These are phyloP conservation scores for Glycyrrhiza uralensis DNA, from an alignment of 306 rosid genomes.

Conservation along the genomic window DNA sequence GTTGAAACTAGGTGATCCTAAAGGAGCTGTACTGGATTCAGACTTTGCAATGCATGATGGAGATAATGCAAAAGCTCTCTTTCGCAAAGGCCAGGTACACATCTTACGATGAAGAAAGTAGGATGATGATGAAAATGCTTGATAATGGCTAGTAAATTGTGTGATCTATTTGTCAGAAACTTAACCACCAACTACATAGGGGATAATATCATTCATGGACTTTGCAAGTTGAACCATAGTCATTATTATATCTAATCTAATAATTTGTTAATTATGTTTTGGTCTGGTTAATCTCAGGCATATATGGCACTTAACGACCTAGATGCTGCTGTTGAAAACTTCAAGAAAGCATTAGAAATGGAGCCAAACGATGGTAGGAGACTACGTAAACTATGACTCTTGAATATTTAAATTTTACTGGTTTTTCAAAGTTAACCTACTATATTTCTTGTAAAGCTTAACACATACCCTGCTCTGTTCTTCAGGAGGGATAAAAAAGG, in stretches of 20 bases:
- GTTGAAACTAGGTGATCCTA: slow-evolving; percentile 47
- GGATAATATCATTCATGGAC: neutral
- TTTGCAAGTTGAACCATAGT: slow-evolving; percentile 10
- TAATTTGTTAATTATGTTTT: slow-evolving; percentile 17
- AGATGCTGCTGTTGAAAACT: slow-evolving; percentile 51
- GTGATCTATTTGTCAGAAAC: neutral
- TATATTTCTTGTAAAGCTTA: slow-evolving; percentile 14
- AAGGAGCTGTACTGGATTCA: slow-evolving; percentile 49
- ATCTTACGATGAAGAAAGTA: slow-evolving; percentile 12
- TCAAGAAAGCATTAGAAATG: slow-evolving; percentile 47
- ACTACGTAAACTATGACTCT: slow-evolving; percentile 3
- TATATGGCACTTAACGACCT: slow-evolving; percentile 47
- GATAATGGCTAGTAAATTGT: slow-evolving; percentile 10
- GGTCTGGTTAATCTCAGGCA: slow-evolving; percentile 34
- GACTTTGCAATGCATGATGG: slow-evolving; percentile 59
- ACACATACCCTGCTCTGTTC: neutral
- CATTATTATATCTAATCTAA: neutral
- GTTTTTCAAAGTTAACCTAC: neutral
- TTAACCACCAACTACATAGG: neutral
- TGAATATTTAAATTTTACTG: neutral
- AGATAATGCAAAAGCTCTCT: slow-evolving; percentile 52
- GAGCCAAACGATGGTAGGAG: slow-evolving; percentile 60
- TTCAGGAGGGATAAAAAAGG: slow-evolving; percentile 84
- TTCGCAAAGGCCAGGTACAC: slow-evolving; percentile 58
- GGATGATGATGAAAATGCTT: slow-evolving; percentile 4